Conservation (phyloP, 2,329 filamentous ascomycete genomes). For the Aspergillus terreus region DNA sequence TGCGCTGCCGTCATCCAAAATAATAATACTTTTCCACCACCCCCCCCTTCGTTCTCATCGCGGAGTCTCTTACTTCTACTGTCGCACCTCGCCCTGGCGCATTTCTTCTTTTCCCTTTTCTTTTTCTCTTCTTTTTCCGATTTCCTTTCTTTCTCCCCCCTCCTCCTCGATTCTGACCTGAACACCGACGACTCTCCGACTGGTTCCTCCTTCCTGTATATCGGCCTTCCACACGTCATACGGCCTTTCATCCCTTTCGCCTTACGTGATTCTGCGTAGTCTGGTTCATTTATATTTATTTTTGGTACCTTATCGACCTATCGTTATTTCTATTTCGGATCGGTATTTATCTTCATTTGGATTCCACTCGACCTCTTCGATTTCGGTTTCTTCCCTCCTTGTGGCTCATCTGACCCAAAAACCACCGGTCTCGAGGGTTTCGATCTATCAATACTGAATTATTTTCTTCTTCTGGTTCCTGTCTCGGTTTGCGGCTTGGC, state of each 20-base stretch:
- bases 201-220: constrained; percentile 3
- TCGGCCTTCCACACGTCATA: constrained; percentile 1
- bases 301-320: background rate
- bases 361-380: no score
- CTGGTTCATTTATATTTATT: background rate
- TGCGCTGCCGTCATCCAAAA: constrained; percentile 12
- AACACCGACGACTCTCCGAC: constrained; percentile 6
- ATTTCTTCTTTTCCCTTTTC: constrained; percentile 5
- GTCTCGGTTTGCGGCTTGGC: constrained; percentile 6
- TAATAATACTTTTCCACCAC: background rate
- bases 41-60: constrained; percentile 3
- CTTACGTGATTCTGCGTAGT: background rate
- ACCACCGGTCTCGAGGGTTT: background rate
- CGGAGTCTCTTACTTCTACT: constrained; percentile 7
- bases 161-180: background rate
- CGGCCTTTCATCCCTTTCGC: background rate
- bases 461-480: background rate
- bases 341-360: background rate
- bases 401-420: no score
- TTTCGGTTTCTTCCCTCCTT: no score
- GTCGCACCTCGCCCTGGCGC: constrained; percentile 3
- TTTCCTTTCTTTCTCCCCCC: background rate
- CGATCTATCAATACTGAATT: background rate
- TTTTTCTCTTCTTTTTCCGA: background rate
- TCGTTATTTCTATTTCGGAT: background rate